Conservation (phyloP, 768 basidiomycete genomes). For the Pulveroboletus sp. region DNA sequence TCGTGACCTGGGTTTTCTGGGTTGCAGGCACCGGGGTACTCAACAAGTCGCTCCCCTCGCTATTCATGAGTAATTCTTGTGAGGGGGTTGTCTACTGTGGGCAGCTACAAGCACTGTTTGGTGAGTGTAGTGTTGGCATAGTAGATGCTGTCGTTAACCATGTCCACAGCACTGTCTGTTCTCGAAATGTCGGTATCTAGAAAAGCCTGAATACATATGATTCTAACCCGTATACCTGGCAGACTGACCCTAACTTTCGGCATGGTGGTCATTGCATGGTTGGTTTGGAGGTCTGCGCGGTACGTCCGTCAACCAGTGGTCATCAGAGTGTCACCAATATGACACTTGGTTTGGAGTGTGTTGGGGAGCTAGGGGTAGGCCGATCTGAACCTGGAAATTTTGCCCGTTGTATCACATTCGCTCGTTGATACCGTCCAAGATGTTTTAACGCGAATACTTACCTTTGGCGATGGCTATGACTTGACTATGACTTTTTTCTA, state of each 20-base stretch:
- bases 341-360: constrained; percentile 5
- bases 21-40: constrained; percentile 52
- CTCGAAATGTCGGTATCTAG: constrained; percentile 46
- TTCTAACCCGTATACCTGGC: constrained; percentile 9
- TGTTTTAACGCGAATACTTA: too few relatives aligned
- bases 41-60: constrained; percentile 45
- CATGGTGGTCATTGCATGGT: constrained; percentile 47
- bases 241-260: constrained; percentile 48
- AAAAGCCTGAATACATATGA: neutral
- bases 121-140: constrained; percentile 26
- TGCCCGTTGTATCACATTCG: too few relatives aligned
- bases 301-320: constrained; percentile 32
- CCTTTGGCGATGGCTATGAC: too few relatives aligned
- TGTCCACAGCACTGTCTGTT: constrained; percentile 43
- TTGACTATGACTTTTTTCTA: neutral
- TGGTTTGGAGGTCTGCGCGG: constrained; percentile 51
- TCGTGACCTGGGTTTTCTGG: constrained; percentile 62
- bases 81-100: constrained; percentile 46
- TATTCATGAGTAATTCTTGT: constrained; percentile 44
- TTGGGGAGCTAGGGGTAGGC: constrained; percentile 1
- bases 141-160: constrained; percentile 1
- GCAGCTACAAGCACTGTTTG: constrained; percentile 55
- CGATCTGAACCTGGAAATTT: neutral
- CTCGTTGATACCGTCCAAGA: too few relatives aligned
- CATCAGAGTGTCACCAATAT: constrained; percentile 23